Base-by-base conservation (phyloP, 1,284 basidiomycete species). In the Malassezia sympodialis region DNA sequence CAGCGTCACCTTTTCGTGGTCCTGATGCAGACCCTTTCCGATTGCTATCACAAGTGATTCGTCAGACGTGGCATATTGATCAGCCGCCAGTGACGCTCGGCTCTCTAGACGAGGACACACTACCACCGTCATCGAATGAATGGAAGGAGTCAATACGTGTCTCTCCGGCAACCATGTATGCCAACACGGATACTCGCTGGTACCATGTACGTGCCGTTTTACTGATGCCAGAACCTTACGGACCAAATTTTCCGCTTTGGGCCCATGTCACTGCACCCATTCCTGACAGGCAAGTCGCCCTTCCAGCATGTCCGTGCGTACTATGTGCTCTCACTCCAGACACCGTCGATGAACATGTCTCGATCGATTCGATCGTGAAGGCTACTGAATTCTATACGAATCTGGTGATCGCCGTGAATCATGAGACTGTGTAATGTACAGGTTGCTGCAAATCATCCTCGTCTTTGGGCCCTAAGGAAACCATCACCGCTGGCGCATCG, bases 261-360 rank as follows among this genome's bases (percentile, higher is more conserved):
- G 15, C 70, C 76, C 19, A 47, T 65, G 27, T 64, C 60, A 11
- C 49, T 26, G 49, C 54, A 24, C 58, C 63, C 26, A 23, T 76
- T 76, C n/a, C 76, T 76, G 55, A 62, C 60, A 55, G 57, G 66
- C 69, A 11, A 75, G 68, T 41, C 76, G 59, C 53, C 46, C 69
- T 72, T 60, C 73, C 62, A 76, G 76, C 44, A 79, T 79, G 4
- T 83, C 26, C 86, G 27, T 34, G 31, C 41, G 41, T 43, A 28
- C 26, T 26, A 15, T 26, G 26, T 11, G 15, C 15, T 14, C 41
- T 43, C 23, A 43, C 41, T 3, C 23, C 41, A 43, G 41, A 87
- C 70, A 85, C 85, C 0, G 80, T 84, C 35, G 80, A 84, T 58
- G 83, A 84, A 76, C 76, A 79, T 77, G 61, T 53, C 57, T 48